phyloP scores from a whole-genome alignment of 2,329 filamentous ascomycete genomes.

The Metarhizium sp. region DNA sequence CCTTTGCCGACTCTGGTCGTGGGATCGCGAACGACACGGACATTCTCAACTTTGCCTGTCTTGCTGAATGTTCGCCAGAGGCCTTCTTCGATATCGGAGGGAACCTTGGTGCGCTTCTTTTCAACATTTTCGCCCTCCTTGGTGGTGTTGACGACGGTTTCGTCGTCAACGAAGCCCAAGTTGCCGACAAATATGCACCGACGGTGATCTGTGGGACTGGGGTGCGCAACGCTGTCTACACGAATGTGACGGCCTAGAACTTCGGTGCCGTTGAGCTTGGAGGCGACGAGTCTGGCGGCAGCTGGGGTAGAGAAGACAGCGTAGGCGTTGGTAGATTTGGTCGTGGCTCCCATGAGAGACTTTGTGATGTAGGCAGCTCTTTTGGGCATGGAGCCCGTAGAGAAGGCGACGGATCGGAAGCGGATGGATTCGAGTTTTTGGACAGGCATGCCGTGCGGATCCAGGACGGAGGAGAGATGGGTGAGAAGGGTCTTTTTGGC shows the following conservation, averaged over 20 bases:
- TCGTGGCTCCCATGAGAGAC: slow-evolving; percentile 82
- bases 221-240: slow-evolving; percentile 85
- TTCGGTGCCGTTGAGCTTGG: slow-evolving; percentile 72
- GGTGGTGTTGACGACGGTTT: slow-evolving; percentile 58
- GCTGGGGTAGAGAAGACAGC: slow-evolving; percentile 71
- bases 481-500: slow-evolving; percentile 68
- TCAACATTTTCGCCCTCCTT: slow-evolving; percentile 57
- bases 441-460: slow-evolving; percentile 36
- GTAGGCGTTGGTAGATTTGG: slow-evolving; percentile 90
- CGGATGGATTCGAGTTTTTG: slow-evolving; percentile 84
- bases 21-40: slow-evolving; percentile 82
- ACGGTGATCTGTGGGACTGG: slow-evolving; percentile 69
- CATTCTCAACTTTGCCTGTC: slow-evolving; percentile 77
- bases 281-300: slow-evolving; percentile 67
- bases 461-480: slow-evolving; percentile 70
- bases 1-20: slow-evolving; percentile 92
- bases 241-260: slow-evolving; percentile 82
- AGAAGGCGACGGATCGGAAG: slow-evolving; percentile 88
- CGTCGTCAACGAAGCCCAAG: slow-evolving; percentile 89
- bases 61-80: slow-evolving; percentile 74
- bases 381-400: slow-evolving; percentile 69
- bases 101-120: slow-evolving; percentile 64
- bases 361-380: slow-evolving; percentile 91
- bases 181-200: slow-evolving; percentile 96
- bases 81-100: slow-evolving; percentile 86